Evolutionary conservation across 2,329 filamentous ascomycete genomes (phyloP), one percentile per base, ranked within the genome.

Genomic region (Epicoccum sorghinum): DNA sequence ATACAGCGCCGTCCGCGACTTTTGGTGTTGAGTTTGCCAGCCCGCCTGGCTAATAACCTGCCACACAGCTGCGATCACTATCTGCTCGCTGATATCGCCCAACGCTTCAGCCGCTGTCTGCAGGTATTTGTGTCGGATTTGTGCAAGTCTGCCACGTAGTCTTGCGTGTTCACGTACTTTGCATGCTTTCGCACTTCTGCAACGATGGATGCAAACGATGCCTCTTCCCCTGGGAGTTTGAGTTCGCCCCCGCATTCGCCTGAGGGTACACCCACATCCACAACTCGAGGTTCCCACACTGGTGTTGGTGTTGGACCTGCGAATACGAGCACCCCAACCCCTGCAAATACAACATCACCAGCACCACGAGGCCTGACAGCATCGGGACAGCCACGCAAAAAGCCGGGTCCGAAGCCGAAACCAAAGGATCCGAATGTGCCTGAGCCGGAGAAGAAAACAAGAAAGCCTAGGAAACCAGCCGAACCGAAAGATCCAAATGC

Each of bases 401-500:
- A 74, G 66, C 76, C 73, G 22, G 72, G 72, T 7, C 76, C 78
- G 29, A 80, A 80, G 64, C 65, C 74, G 36, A 76, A 76, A 50
- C 47, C 65, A 32, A 73, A 70, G 59, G 72, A 75, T 41, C 55
- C 67, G 58, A 71, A 48, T 67, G 68, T 49, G 58, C 71, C 64
- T 46, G 74, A 72, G 37, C 60, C 64, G 33, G 76, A 78, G 59
- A 78, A 77, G 46, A 78, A 78, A 57, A 68, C 75, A 3, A 75
- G 76, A 60, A 80, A 78, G 62, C 66, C 77, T 33, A 73, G 79
- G 52, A 80, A 79, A 64, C 70, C 77, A 14, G 68, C 71, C 25
- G 76, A 77, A 50, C 73, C 77, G 43, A 66, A 89, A 81, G 67
- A 83, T 77, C 56, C 81, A 75, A 70, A 63, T 67, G 68, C 73